A percentile compares a stretch with the other conserved stretches of the same genome.
Conservation (phyloP, 1,284 basidiomycete genomes). For the Ustilago cynodontis region DNA sequence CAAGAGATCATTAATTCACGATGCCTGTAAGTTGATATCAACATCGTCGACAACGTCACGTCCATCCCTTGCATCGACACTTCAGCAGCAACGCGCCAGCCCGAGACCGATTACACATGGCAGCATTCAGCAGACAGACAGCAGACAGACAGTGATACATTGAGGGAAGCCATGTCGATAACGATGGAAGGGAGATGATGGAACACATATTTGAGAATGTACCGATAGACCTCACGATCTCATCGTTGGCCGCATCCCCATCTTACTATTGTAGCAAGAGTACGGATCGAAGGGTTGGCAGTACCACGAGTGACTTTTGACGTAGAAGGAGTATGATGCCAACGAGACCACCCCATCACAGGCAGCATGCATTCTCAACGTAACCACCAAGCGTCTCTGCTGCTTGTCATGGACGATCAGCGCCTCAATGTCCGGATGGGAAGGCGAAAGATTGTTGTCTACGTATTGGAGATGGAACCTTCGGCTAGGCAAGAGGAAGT, state of each 20-base stretch:
- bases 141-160: background rate
- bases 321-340: background rate
- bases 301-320: background rate
- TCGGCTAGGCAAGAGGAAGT: background rate
- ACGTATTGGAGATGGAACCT: background rate
- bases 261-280: background rate
- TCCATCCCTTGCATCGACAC: slow-evolving; percentile 28
- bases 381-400: background rate
- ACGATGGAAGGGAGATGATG: no score
- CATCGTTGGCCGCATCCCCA: background rate
- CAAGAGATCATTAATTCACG: slow-evolving; percentile 56
- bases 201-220: no score
- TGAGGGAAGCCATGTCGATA: background rate
- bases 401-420: background rate
- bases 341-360: background rate
- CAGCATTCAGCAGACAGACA: slow-evolving; percentile 4
- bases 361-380: background rate
- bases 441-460: background rate
- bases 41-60: slow-evolving; percentile 22
- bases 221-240: no score
- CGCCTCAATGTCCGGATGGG: background rate
- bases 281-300: background rate
- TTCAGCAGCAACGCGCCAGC: background rate
- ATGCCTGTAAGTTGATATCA: slow-evolving; percentile 53
- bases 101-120: slow-evolving; percentile 2